These are phyloP conservation scores for Metschnikowia noctiluminum DNA, from an alignment of 805 yeast genomes.

Conservation along the genomic window DNA sequence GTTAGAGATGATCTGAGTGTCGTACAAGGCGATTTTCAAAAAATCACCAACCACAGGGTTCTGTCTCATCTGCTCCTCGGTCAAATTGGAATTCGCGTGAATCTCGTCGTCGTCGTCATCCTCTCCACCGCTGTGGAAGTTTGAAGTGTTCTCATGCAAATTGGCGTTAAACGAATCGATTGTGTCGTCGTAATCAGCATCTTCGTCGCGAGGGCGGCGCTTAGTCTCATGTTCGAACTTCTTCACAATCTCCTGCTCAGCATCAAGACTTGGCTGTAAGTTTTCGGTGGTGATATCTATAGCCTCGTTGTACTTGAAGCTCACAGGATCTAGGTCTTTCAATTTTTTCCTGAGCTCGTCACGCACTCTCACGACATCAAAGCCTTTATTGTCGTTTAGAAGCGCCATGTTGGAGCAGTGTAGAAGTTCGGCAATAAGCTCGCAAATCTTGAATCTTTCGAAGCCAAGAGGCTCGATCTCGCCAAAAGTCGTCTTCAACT, in stretches of 20 bases:
- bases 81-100: constrained; percentile 42
- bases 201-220: constrained; percentile 10
- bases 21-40: constrained; percentile 40
- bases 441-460: constrained; percentile 45
- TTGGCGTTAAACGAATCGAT: constrained; percentile 33
- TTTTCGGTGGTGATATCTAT: constrained; percentile 31
- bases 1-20: constrained; percentile 41
- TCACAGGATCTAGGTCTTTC: constrained; percentile 42
- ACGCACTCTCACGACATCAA: constrained; percentile 36
- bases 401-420: constrained; percentile 48
- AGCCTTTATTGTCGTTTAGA: constrained; percentile 43
- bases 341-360: constrained; percentile 37
- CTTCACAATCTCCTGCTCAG: constrained; percentile 17
- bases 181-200: constrained; percentile 27
- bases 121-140: constrained; percentile 16
- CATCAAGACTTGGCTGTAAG: constrained; percentile 16
- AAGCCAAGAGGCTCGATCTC: constrained; percentile 41
- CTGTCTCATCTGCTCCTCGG: constrained; percentile 41
- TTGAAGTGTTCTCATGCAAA: constrained; percentile 15
- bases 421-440: constrained; percentile 43
- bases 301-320: constrained; percentile 44
- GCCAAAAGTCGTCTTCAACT: constrained; percentile 25
- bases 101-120: constrained; percentile 35
- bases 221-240: constrained; percentile 16
- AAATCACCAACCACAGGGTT: constrained; percentile 44